These are phyloP conservation scores for Solanum chiquidenum DNA, from an alignment of 257 asterid genomes.

Conservation along the genomic window DNA sequence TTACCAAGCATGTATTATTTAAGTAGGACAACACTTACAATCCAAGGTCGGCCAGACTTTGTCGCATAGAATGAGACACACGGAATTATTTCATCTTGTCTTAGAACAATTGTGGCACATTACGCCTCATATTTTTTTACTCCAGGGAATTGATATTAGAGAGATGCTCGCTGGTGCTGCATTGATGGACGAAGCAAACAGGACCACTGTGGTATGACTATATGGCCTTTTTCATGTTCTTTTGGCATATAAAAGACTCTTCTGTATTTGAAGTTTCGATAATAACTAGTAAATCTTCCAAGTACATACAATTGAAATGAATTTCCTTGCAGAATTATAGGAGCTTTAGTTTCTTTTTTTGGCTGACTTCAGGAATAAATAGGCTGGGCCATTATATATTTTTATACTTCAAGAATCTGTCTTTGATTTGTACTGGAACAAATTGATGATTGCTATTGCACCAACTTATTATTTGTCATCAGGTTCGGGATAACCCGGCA, in stretches of 20 bases:
- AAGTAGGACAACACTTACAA: neutral
- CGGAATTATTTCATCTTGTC: constrained; percentile 3
- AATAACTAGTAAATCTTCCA: neutral
- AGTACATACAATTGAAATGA: neutral
- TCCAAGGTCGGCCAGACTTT: neutral
- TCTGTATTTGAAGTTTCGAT: neutral
- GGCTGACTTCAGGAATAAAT: neutral
- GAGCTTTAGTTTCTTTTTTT: neutral
- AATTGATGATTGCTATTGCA: neutral
- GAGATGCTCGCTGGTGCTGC: constrained; percentile 98
- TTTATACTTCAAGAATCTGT: neutral
- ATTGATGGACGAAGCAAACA: constrained; percentile 89
- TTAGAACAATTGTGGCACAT: neutral
- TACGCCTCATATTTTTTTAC: neutral
- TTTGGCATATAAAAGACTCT: neutral
- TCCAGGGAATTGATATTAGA: constrained; percentile 72
- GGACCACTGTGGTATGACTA: constrained; percentile 47
- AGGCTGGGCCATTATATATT: neutral
- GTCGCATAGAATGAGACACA: neutral
- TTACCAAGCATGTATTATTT: neutral
- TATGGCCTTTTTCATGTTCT: neutral
- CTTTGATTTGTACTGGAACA: neutral
- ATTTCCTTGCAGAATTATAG: neutral
- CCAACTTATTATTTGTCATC: constrained; percentile 6
- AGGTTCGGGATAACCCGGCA: constrained; percentile 90